phyloP scores from a whole-genome alignment of 306 rosid species.

The Vachellia pachyceras region DNA sequence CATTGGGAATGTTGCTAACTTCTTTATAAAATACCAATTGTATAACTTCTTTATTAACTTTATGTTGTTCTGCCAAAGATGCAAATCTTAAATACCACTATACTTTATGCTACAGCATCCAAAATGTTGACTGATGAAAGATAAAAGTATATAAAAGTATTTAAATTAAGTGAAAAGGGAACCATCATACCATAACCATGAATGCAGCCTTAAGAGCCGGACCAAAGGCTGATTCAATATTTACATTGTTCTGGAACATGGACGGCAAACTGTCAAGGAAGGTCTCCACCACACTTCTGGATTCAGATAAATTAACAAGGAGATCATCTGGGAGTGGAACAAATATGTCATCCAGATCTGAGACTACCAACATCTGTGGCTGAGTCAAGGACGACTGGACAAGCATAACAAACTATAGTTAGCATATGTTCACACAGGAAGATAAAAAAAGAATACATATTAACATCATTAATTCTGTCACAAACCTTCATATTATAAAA shows the following conservation, averaged over 20 bases:
- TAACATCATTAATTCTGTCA: conserved; percentile 30
- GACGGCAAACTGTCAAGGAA: conserved; percentile 96
- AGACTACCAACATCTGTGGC: conserved; percentile 99
- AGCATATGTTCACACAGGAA: conserved; percentile 26
- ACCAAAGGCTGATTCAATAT: conserved; percentile 97
- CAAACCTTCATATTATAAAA: conserved; percentile 96
- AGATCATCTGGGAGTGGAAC: conserved; percentile 99
- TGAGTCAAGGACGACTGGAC: conserved; percentile 92
- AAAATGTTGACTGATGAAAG: background rate
- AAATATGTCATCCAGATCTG: conserved; percentile 96
- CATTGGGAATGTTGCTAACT: background rate
- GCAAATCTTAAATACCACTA: background rate
- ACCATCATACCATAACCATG: conserved; percentile 84
- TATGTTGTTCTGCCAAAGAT: background rate
- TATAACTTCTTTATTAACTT: background rate
- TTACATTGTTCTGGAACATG: conserved; percentile 89
- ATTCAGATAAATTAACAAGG: conserved; percentile 96
- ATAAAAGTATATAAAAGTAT: background rate
- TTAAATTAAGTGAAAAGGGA: conserved; percentile 23
- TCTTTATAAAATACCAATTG: background rate
- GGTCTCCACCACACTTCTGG: conserved; percentile 89
- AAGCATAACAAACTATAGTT: conserved; percentile 41
- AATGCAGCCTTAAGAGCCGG: conserved; percentile 93
- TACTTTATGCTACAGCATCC: background rate
- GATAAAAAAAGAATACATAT: conserved; percentile 10